Evolutionary conservation across 2,329 filamentous ascomycete genomes (phyloP).

Genomic region (Claviceps africana): DNA sequence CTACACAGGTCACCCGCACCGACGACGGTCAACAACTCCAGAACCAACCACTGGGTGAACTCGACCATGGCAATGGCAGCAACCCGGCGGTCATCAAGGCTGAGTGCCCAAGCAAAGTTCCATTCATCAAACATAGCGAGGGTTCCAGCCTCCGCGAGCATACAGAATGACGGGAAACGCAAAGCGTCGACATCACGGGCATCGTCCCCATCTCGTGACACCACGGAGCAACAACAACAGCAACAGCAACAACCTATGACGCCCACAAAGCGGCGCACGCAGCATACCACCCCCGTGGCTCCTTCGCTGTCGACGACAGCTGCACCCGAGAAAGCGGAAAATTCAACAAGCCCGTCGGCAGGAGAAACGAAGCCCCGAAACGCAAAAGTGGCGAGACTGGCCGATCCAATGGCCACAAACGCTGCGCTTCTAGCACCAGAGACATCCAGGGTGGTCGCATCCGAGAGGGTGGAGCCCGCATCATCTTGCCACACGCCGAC

Average conservation of each 20-base stretch:
- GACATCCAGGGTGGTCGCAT: slow-evolving; percentile 47
- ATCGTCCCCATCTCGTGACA: slow-evolving; percentile 7
- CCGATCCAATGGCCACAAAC: slow-evolving; percentile 51
- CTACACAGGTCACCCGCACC: neutral
- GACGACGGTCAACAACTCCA: neutral
- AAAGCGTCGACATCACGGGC: slow-evolving; percentile 12
- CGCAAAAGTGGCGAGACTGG: slow-evolving; percentile 37
- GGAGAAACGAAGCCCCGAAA: slow-evolving; percentile 25
- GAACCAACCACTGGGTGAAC: neutral
- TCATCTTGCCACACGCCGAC: slow-evolving; percentile 30
- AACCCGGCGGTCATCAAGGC: slow-evolving; percentile 26
- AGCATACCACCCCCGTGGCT: slow-evolving; percentile 9
- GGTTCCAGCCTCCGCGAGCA: neutral
- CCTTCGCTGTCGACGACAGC: slow-evolving; percentile 32
- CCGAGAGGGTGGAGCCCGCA: slow-evolving; percentile 28
- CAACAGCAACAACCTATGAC: slow-evolving; percentile 13
- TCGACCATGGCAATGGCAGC: slow-evolving; percentile 11
- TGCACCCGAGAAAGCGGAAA: slow-evolving; percentile 18
- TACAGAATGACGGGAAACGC: slow-evolving; percentile 21
- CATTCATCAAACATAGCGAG: neutral
- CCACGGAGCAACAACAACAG: no score
- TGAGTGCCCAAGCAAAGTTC: slow-evolving; percentile 18
- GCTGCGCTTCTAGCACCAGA: slow-evolving; percentile 58
- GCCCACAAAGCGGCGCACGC: slow-evolving; percentile 19
- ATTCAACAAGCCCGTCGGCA: slow-evolving; percentile 22